Percentiles rank a stretch among this genome's conserved stretches.
These are phyloP conservation scores for Phytophthora podocarpi DNA, from an alignment of 352 stramenopile genomes.

Conservation along the genomic window DNA sequence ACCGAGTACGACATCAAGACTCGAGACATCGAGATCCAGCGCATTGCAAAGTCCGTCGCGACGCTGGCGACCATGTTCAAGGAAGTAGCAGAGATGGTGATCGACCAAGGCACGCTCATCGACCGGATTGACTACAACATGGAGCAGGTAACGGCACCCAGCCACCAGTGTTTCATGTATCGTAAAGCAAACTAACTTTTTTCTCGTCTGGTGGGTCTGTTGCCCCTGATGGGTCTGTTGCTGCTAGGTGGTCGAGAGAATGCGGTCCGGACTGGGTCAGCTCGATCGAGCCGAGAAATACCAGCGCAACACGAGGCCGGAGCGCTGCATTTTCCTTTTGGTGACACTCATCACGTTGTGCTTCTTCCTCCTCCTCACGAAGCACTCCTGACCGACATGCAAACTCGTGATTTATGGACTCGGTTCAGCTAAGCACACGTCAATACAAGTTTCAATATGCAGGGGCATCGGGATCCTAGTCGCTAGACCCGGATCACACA, in stretches of 20 bases:
- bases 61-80: conserved; percentile 79
- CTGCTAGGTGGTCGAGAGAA: conserved; percentile 55
- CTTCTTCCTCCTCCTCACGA: conserved; percentile 68
- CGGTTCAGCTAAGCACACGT: not conserved
- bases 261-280: conserved; percentile 65
- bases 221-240: not conserved
- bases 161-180: too few species aligned
- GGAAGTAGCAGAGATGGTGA: conserved; percentile 82
- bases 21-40: conserved; percentile 78
- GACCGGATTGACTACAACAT: conserved; percentile 91
- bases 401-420: too few species aligned
- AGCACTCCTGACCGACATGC: conserved; percentile 58
- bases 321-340: conserved; percentile 77
- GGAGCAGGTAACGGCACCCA: conserved; percentile 57
- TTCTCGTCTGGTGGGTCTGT: too few species aligned
- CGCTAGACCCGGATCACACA: conserved; percentile 23
- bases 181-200: not conserved
- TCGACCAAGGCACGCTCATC: conserved; percentile 82
- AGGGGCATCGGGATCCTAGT: conserved; percentile 37
- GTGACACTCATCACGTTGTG: conserved; percentile 67
- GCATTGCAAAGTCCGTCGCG: conserved; percentile 72
- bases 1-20: conserved; percentile 57
- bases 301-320: conserved; percentile 65
- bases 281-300: conserved; percentile 66
- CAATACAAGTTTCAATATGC: not conserved